A percentile compares a stretch with the other conserved stretches of the same genome.
Conservation (phyloP, 2,329 filamentous ascomycete genomes). For the Dactylellina drechsleri region DNA sequence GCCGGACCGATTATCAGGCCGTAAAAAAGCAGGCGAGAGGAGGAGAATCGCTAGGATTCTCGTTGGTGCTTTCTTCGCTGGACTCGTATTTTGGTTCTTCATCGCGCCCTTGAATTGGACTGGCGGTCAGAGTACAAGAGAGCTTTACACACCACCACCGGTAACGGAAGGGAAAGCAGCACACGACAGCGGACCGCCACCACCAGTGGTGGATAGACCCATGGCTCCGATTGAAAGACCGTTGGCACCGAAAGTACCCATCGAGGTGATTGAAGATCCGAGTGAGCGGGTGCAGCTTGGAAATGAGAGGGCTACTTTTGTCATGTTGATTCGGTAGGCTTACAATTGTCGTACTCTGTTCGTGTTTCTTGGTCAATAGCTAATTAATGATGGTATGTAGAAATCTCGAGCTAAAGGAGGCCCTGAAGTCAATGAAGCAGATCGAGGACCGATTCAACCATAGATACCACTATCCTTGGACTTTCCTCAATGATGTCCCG, state of each 20-base stretch:
- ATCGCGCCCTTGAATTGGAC: constrained; percentile 40
- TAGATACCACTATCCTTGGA: constrained; percentile 58
- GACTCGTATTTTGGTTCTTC: constrained; percentile 48
- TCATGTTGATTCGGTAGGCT: constrained; percentile 58
- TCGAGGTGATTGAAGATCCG: neutral
- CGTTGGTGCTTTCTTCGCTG: constrained; percentile 21
- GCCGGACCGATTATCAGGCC: constrained; percentile 25
- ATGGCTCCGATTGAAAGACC: constrained; percentile 6
- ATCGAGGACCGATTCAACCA: constrained; percentile 59
- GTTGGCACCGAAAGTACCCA: constrained; percentile 1
- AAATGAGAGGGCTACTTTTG: constrained; percentile 57
- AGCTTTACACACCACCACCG: constrained; percentile 19
- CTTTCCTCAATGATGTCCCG: constrained; percentile 58
- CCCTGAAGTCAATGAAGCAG: constrained; percentile 58
- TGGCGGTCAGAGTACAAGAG: constrained; percentile 10
- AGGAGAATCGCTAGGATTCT: constrained; percentile 30
- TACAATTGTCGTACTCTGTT: neutral
- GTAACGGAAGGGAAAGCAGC: constrained; percentile 15
- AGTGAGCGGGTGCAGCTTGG: constrained; percentile 52
- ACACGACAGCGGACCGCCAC: constrained; percentile 10
- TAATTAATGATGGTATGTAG: constrained; percentile 43
- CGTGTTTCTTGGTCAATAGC: neutral
- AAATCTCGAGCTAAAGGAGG: constrained; percentile 57
- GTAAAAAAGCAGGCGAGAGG: constrained; percentile 45
- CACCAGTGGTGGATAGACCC: neutral